A percentile compares a stretch with the other conserved stretches of the same genome.
phyloP scores from a whole-genome alignment of 139 green algal genomes.

The Limnomonas spitsbergensis region DNA sequence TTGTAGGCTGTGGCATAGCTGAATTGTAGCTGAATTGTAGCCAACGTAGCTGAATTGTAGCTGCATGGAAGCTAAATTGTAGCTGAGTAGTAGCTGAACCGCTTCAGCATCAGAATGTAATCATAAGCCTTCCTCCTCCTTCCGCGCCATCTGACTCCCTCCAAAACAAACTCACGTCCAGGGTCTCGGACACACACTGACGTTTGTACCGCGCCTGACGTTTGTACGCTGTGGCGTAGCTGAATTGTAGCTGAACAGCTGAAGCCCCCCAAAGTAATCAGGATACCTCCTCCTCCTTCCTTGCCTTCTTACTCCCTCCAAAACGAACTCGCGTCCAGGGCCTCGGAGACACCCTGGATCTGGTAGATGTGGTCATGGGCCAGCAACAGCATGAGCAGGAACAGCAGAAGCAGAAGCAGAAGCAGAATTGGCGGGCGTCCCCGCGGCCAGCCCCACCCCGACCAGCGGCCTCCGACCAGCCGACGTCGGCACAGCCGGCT shows the following conservation, averaged over 20 bases:
- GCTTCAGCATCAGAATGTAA: no score
- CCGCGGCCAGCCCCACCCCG: background rate
- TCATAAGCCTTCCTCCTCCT: no score
- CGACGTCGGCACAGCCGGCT: background rate
- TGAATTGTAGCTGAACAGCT: no score
- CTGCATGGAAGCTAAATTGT: no score
- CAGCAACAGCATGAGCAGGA: no score
- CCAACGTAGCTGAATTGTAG: no score
- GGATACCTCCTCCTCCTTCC: background rate
- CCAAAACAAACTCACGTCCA: background rate
- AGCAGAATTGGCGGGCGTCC: background rate
- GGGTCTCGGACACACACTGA: background rate
- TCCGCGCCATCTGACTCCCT: background rate
- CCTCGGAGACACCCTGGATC: background rate
- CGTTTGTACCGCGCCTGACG: background rate
- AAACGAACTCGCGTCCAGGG: background rate
- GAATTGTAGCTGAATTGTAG: no score
- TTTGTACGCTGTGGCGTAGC: no score
- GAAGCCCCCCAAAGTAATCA: background rate
- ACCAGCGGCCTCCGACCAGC: no score
- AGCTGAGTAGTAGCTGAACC: no score
- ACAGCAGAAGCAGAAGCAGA: no score
- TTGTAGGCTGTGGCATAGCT: no score
- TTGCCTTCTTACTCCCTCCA: background rate
- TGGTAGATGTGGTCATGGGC: slow-evolving; percentile 15